Conservation (phyloP, 208 protist genomes). For the Crithidia acanthocephali region DNA sequence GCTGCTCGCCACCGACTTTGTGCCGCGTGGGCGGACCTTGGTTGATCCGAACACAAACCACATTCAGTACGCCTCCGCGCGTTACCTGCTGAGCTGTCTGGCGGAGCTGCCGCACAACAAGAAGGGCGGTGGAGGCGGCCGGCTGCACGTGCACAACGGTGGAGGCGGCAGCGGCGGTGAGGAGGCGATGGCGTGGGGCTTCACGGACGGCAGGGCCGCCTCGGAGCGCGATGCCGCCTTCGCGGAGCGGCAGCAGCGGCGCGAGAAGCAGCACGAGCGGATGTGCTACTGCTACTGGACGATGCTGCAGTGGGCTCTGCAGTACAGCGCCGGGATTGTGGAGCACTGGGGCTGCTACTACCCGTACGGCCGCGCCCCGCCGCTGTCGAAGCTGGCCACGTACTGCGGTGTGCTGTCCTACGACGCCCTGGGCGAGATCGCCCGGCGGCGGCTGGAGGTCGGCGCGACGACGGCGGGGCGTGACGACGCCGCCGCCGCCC, state of each 20-base stretch:
- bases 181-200: conserved; percentile 40
- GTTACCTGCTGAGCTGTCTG: conserved; percentile 83
- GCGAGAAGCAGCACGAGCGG: conserved; percentile 52
- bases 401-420: conserved; percentile 87
- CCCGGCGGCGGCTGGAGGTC: conserved; percentile 33
- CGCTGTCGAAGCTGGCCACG: conserved; percentile 63
- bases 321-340: conserved; percentile 84
- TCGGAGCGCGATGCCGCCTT: conserved; percentile 35
- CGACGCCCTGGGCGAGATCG: conserved; percentile 63
- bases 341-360: conserved; percentile 92
- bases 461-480: conserved; percentile 8
- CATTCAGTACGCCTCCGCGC: conserved; percentile 75
- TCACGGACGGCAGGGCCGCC: conserved; percentile 8
- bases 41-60: conserved; percentile 76
- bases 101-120: conserved; percentile 58
- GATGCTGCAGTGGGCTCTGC: conserved; percentile 91
- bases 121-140: conserved; percentile 20
- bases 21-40: conserved; percentile 70
- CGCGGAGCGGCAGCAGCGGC: conserved; percentile 41
- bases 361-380: conserved; percentile 75
- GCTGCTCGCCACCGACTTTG: conserved; percentile 81
- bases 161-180: no score
- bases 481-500: not conserved
- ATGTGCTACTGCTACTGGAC: conserved; percentile 92
- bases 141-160: conserved; percentile 52